Percentiles rank a stretch among this genome's conserved stretches.
Conservation (phyloP, 192 early-diverging fungal species). For the Dissophora globulifera region DNA sequence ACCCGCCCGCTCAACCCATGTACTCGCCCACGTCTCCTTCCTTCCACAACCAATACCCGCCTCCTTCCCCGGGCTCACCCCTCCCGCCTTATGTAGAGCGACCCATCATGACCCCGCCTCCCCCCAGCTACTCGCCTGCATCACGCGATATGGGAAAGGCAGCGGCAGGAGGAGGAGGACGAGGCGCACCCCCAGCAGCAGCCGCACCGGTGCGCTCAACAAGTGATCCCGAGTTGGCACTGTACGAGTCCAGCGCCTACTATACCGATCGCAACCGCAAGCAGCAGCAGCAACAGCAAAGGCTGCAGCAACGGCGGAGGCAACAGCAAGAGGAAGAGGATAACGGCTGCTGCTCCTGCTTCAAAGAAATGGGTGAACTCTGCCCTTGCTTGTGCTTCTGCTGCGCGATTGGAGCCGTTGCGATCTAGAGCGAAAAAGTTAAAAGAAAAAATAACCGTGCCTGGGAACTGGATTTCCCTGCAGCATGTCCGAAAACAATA, state of each 20-base stretch:
- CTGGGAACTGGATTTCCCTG: background rate
- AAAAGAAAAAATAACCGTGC: background rate
- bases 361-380: constrained; percentile 32
- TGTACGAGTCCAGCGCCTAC: constrained; percentile 38
- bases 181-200: constrained; percentile 4
- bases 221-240: constrained; percentile 36
- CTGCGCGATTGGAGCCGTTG: constrained; percentile 38
- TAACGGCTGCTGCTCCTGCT: constrained; percentile 36
- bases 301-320: constrained; percentile 6
- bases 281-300: constrained; percentile 25
- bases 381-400: constrained; percentile 48
- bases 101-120: constrained; percentile 28
- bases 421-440: background rate
- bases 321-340: constrained; percentile 20
- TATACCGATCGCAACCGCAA: constrained; percentile 41
- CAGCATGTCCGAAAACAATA: background rate
- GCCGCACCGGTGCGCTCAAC: too few species aligned
- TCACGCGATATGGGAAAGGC: background rate
- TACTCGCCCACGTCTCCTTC: constrained; percentile 47
- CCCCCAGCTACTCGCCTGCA: constrained; percentile 23
- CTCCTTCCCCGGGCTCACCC: constrained; percentile 29
- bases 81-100: constrained; percentile 40
- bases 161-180: background rate
- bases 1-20: constrained; percentile 26
- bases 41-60: constrained; percentile 31